phyloP scores from a whole-genome alignment of 805 yeast species.

The Suhomyces vadensis region DNA sequence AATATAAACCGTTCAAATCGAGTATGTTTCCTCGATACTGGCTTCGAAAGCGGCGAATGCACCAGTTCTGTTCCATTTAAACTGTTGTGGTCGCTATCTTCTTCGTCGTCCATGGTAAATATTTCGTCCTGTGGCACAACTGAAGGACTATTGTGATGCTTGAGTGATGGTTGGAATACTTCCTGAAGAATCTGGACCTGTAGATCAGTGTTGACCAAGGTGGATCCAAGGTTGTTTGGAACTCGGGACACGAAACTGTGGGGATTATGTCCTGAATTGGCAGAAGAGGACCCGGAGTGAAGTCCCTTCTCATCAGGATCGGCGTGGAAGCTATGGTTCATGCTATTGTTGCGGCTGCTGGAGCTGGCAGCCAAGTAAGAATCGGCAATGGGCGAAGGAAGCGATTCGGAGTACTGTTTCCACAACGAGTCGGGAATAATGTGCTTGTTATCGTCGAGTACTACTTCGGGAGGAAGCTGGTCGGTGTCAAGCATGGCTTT shows the following conservation, averaged over 20 bases:
- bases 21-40: conserved; percentile 42
- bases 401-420: conserved; percentile 53
- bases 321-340: conserved; percentile 5
- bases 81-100: neutral
- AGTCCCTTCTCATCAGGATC: neutral
- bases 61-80: neutral
- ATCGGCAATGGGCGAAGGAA: conserved; percentile 18
- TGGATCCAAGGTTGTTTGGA: conserved; percentile 29
- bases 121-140: conserved; percentile 43
- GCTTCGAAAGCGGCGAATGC: neutral
- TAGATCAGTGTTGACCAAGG: conserved; percentile 38
- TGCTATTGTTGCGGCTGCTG: conserved; percentile 7
- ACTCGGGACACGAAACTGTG: conserved; percentile 1
- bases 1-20: conserved; percentile 79
- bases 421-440: conserved; percentile 83
- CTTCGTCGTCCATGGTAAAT: conserved; percentile 49
- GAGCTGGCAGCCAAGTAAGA: conserved; percentile 9
- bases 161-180: conserved; percentile 31
- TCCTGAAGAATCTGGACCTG: conserved; percentile 42
- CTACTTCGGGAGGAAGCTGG: conserved; percentile 69
- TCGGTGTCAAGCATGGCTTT: neutral
- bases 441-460: conserved; percentile 86
- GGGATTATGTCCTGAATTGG: conserved; percentile 4
- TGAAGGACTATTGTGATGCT: conserved; percentile 17
- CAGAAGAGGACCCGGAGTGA: conserved; percentile 1